Base-by-base conservation (phyloP, 169 alveolate genomes). In the Eimeria acervulina region DNA sequence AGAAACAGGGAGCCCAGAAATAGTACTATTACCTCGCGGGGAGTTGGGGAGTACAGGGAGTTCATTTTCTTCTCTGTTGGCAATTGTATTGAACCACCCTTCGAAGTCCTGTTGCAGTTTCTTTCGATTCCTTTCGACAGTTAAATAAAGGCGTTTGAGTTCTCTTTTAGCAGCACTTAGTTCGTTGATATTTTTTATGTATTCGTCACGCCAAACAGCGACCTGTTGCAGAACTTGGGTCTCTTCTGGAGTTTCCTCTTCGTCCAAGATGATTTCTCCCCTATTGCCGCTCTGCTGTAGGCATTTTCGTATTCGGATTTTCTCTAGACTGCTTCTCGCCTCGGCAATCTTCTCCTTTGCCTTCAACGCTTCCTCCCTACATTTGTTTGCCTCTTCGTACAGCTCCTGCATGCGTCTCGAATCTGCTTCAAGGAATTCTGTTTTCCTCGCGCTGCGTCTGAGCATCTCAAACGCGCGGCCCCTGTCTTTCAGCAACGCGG, bases 391-490 rank as follows among this genome's bases (percentile, higher is more conserved):
- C 36, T 83, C 90, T 13, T 76, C 96, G 89, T 95, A 96, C 80
- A 97, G 97, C 61, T 97, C 96, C 59, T 98, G 96, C 31, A 98
- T 81, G 33, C 96, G 96, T 51, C 88, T 80, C 66, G 97, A 96
- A 72, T 97, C 96, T 36, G 97, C 98, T 83, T 97, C 98, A 96
- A 96, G 90, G 15, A 98, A 98, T 88, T 98, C 97, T 40, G 97
- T 96, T 94, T 98, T 97, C 66, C 99, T 89, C 55, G 98, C 98
- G 66, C 97, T 92, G 94, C 97, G 97, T 95, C 99, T 96, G 72
- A 98, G 97, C n/a, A 97, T 76, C 19, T 98, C 99, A 85, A 98
- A 97, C 19, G 98, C 97, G 23, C 96, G 96, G n/a, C 97, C 97
- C 70, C 99, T 95, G 90, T 98, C 99, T 78, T 97, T 85, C 42